Percentiles rank a stretch among this genome's conserved stretches.
These are phyloP conservation scores for Xylaria sp. DNA, from an alignment of 2,329 filamentous ascomycete species.

Conservation along the genomic window DNA sequence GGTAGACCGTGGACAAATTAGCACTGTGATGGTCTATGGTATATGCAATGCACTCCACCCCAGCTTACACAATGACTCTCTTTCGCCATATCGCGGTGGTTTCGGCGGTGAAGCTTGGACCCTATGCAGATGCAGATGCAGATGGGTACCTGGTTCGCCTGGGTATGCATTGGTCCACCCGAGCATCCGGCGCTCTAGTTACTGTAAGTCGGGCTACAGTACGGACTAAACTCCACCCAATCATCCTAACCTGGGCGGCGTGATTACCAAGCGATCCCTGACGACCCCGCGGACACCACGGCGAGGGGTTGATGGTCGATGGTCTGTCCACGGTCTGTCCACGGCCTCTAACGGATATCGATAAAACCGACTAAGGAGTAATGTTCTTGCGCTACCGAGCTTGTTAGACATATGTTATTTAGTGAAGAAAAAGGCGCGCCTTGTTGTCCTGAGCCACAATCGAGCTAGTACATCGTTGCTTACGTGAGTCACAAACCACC, in stretches of 20 bases:
- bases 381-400: neutral
- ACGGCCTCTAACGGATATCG: too few species aligned
- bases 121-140: too few species aligned
- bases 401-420: neutral
- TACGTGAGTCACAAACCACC: neutral
- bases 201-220: too few species aligned
- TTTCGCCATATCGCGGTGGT: neutral
- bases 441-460: too few species aligned
- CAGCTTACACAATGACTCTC: neutral
- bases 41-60: neutral
- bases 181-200: neutral
- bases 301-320: too few species aligned
- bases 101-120: neutral
- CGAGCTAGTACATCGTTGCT: neutral
- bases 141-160: too few species aligned
- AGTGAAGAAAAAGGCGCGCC: neutral
- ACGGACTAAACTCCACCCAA: too few species aligned
- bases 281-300: conserved; percentile 1
- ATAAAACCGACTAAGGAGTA: neutral
- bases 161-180: too few species aligned
- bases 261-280: neutral
- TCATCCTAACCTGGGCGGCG: too few species aligned
- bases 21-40: neutral
- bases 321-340: neutral
- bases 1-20: neutral